Evolutionary conservation across 441 rosid genomes (phyloP).

Genomic region (Brassica hybrid): DNA sequence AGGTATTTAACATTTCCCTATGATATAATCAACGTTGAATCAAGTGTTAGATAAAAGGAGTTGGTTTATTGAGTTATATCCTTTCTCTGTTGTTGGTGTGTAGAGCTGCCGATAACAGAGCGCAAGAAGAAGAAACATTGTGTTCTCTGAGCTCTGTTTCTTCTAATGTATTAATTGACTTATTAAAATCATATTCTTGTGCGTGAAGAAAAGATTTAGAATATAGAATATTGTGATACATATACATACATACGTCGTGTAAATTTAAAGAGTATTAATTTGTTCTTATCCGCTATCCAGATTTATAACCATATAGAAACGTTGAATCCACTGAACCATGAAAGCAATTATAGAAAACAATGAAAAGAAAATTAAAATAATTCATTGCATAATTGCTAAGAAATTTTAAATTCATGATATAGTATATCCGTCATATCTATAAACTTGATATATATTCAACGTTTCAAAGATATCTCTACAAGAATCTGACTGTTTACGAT

Average conservation of each 20-base stretch:
- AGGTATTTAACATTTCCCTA: conserved; percentile 50
- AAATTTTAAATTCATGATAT: conserved; percentile 9
- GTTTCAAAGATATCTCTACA: background rate
- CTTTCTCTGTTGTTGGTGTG: conserved; percentile 22
- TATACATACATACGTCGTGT: background rate
- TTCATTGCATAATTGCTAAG: background rate
- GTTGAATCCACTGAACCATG: conserved; percentile 16
- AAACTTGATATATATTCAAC: conserved; percentile 9
- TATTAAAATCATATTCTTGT: background rate
- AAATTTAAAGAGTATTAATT: conserved; percentile 4
- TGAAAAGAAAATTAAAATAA: background rate
- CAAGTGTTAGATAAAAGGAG: background rate
- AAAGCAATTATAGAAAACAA: conserved; percentile 1
- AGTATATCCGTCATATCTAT: background rate
- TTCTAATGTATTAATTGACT: background rate
- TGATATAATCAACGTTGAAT: background rate
- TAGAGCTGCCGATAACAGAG: conserved; percentile 41
- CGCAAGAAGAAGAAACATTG: conserved; percentile 34
- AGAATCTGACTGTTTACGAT: conserved; percentile 1
- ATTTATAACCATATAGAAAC: conserved; percentile 12
- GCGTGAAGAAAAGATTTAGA: background rate
- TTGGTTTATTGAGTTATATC: conserved; percentile 8
- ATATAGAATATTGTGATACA: background rate
- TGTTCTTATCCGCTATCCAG: conserved; percentile 7
- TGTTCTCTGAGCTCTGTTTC: conserved; percentile 29